Conservation (phyloP, 495 filamentous ascomycete species). For the Penicillium salamii region DNA sequence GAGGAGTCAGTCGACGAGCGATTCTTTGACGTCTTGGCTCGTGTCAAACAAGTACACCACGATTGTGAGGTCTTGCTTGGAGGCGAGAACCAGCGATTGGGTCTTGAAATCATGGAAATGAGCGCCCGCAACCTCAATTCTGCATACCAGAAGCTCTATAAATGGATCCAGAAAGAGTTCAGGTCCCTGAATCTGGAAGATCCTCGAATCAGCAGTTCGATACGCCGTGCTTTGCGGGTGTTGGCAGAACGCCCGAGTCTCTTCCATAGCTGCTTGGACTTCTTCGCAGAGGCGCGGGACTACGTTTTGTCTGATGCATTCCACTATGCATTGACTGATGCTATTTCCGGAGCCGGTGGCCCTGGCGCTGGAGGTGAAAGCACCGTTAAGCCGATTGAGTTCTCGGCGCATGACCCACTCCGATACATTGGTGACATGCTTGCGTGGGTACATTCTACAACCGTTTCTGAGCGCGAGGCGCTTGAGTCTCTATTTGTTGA, state of each 20-base stretch:
- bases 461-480: slow-evolving; percentile 90
- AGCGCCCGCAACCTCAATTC: slow-evolving; percentile 80
- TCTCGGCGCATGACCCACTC: slow-evolving; percentile 86
- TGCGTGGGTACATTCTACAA: slow-evolving; percentile 91
- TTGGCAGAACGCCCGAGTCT: slow-evolving; percentile 85
- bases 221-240: slow-evolving; percentile 80
- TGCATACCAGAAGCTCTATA: slow-evolving; percentile 91
- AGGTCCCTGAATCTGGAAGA: slow-evolving; percentile 91
- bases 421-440: slow-evolving; percentile 97
- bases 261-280: slow-evolving; percentile 92
- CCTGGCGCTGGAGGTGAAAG: slow-evolving; percentile 30
- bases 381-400: slow-evolving; percentile 86
- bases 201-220: slow-evolving; percentile 83
- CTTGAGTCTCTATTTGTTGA: slow-evolving; percentile 87
- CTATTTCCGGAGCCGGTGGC: slow-evolving; percentile 36
- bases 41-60: slow-evolving; percentile 80
- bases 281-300: slow-evolving; percentile 88
- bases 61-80: slow-evolving; percentile 89
- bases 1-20: slow-evolving; percentile 78
- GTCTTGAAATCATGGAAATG: slow-evolving; percentile 86
- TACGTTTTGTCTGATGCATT: slow-evolving; percentile 86
- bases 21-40: slow-evolving; percentile 78
- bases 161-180: slow-evolving; percentile 93
- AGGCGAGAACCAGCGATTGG: slow-evolving; percentile 82
- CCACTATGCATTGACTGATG: slow-evolving; percentile 83